A percentile compares a stretch with the other conserved stretches of the same genome.
Conservation (phyloP, 345 rosid species). For the Turnera subulata region DNA sequence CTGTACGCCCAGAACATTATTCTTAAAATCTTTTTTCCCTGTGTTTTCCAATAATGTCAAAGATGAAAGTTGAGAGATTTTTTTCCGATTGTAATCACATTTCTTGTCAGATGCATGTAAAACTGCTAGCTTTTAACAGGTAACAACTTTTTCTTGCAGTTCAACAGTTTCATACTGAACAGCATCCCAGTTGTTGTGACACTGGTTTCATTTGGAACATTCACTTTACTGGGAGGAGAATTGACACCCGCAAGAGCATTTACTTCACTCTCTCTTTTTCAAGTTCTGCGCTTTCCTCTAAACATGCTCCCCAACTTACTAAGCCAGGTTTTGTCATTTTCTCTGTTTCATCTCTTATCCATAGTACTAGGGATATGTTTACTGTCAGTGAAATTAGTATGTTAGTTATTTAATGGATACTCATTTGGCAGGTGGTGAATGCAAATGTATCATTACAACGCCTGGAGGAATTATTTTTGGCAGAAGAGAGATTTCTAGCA, state of each 20-base stretch:
- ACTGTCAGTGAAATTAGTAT: no score
- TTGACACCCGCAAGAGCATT: conserved; percentile 35
- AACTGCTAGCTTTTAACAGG: background rate
- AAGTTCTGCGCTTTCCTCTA: conserved; percentile 29
- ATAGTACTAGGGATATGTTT: no score
- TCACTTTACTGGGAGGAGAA: conserved; percentile 32
- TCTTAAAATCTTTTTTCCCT: background rate
- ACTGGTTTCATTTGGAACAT: conserved; percentile 29
- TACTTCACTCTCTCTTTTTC: conserved; percentile 33
- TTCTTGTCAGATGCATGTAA: background rate
- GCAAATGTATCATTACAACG: conserved; percentile 92
- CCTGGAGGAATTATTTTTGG: conserved; percentile 69
- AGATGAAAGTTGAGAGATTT: no score
- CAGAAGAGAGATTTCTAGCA: conserved; percentile 74
- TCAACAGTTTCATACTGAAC: conserved; percentile 28
- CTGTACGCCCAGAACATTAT: conserved; percentile 18
- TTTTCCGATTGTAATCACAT: background rate
- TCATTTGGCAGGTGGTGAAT: conserved; percentile 63
- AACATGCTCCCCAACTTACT: conserved; percentile 34
- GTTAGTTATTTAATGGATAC: background rate
- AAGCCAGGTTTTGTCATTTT: conserved; percentile 21
- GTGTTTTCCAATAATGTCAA: background rate
- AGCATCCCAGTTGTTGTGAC: conserved; percentile 35
- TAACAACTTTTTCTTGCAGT: conserved; percentile 19
- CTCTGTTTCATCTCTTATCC: background rate